Conservation (phyloP, 2,329 filamentous ascomycete species). For the Paecilomyces variotii region DNA sequence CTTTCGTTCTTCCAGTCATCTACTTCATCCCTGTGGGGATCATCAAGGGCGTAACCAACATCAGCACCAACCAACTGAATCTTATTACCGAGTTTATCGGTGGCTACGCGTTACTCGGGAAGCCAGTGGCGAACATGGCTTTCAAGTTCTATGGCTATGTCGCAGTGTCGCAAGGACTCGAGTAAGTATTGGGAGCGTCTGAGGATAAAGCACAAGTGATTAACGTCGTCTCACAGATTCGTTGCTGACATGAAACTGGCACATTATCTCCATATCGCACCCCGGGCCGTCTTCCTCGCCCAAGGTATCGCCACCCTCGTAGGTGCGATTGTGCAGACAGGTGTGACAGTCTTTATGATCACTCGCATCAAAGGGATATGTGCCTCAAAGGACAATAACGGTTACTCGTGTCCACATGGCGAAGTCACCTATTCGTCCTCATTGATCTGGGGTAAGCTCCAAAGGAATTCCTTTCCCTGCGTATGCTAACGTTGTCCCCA, state of each 20-base stretch:
- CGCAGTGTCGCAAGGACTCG: conserved; percentile 55
- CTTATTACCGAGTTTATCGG: conserved; percentile 43
- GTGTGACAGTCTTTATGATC: conserved; percentile 43
- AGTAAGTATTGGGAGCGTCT: conserved; percentile 16
- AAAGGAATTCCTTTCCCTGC: too few species aligned
- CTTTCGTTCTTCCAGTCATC: conserved; percentile 37
- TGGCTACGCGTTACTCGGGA: conserved; percentile 41
- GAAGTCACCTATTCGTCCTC: conserved; percentile 60
- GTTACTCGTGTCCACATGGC: conserved; percentile 51
- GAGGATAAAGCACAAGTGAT: not conserved
- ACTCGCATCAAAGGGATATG: conserved; percentile 41
- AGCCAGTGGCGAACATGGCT: conserved; percentile 47
- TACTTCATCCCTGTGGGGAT: conserved; percentile 43
- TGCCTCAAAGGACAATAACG: conserved; percentile 50
- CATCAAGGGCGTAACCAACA: conserved; percentile 43
- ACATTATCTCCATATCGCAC: conserved; percentile 43
- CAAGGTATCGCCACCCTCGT: conserved; percentile 45
- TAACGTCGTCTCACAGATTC: conserved; percentile 43
- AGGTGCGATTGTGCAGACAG: conserved; percentile 42
- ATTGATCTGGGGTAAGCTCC: conserved; percentile 54
- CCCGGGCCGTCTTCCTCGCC: conserved; percentile 43
- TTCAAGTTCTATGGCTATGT: conserved; percentile 68
- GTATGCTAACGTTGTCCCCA: conserved; percentile 4
- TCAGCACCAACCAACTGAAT: conserved; percentile 42
- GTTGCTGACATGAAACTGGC: conserved; percentile 58